Evolutionary conservation across 768 basidiomycete species (phyloP).

Genomic region (Termitomyces bulborhizus): DNA sequence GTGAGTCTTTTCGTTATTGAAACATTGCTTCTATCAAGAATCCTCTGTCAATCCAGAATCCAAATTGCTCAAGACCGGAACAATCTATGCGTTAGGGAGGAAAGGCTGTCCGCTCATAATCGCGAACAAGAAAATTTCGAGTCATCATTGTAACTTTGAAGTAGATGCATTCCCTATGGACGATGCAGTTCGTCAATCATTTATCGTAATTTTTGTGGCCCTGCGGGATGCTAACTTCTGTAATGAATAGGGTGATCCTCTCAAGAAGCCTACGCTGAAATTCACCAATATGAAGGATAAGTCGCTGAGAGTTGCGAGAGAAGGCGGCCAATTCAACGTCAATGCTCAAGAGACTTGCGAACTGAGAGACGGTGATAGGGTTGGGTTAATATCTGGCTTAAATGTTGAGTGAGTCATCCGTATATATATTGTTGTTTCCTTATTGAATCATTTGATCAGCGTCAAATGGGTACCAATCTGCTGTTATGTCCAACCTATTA

Average conservation of each 20-base stretch:
- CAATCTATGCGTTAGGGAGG: constrained; percentile 49
- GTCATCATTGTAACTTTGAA: constrained; percentile 49
- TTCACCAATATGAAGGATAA: constrained; percentile 45
- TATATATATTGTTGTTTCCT: not conserved
- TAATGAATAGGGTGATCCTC: constrained; percentile 40
- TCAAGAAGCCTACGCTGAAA: constrained; percentile 39
- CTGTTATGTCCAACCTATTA: constrained; percentile 36
- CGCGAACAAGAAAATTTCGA: constrained; percentile 59
- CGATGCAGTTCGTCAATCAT: constrained; percentile 46
- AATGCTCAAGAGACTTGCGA: constrained; percentile 31
- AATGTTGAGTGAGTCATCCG: constrained; percentile 36
- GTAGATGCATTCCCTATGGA: constrained; percentile 47
- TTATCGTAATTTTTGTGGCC: not conserved
- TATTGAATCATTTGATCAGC: constrained; percentile 11
- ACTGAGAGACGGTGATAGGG: constrained; percentile 48
- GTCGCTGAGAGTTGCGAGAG: constrained; percentile 34
- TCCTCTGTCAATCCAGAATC: constrained; percentile 15
- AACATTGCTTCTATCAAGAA: not conserved
- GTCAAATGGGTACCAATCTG: constrained; percentile 46
- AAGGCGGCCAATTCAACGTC: constrained; percentile 23
- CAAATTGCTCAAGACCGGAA: constrained; percentile 61
- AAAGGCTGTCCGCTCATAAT: constrained; percentile 47
- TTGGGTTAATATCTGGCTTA: constrained; percentile 39
- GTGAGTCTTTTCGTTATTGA: constrained; percentile 22
- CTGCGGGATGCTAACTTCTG: not conserved